Conservation (phyloP, 2,329 filamentous ascomycete genomes). For the Clarireedia monteithiana region DNA sequence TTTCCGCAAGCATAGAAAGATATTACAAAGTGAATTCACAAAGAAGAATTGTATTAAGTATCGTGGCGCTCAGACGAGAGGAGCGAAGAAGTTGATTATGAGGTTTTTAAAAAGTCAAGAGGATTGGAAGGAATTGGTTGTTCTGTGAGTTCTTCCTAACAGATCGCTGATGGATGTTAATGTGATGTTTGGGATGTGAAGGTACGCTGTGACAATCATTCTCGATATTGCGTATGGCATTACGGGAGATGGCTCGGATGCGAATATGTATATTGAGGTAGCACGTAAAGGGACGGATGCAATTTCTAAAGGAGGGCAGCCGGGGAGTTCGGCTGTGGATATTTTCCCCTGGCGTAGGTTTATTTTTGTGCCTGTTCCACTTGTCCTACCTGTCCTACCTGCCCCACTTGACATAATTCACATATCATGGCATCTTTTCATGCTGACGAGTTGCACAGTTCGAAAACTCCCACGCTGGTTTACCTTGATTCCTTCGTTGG, state of each 20-base stretch:
- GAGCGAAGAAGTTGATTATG: constrained; percentile 18
- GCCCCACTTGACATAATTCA: neutral
- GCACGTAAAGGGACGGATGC: constrained; percentile 26
- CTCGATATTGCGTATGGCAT: constrained; percentile 38
- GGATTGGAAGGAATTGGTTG: neutral
- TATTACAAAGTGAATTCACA: constrained; percentile 38
- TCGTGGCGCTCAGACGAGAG: constrained; percentile 26
- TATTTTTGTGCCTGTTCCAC: neutral
- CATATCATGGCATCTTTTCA: neutral
- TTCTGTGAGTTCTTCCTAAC: neutral
- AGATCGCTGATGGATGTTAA: neutral
- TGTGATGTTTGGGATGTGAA: constrained; percentile 8
- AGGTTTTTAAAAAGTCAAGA: neutral
- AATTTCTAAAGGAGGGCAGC: constrained; percentile 21
- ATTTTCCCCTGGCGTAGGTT: constrained; percentile 33
- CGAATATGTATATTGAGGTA: constrained; percentile 34
- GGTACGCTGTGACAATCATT: constrained; percentile 35
- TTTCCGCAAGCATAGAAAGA: constrained; percentile 36
- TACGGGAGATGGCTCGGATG: constrained; percentile 29
- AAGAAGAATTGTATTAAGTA: constrained; percentile 31
- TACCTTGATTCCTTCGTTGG: constrained; percentile 21
- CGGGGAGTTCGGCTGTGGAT: constrained; percentile 36
- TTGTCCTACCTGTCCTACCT: neutral
- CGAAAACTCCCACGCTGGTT: constrained; percentile 33
- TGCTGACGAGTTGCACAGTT: neutral